Evolutionary conservation across 768 basidiomycete genomes (phyloP), one percentile per base, ranked within the genome.

Genomic region (Russula foetens): DNA sequence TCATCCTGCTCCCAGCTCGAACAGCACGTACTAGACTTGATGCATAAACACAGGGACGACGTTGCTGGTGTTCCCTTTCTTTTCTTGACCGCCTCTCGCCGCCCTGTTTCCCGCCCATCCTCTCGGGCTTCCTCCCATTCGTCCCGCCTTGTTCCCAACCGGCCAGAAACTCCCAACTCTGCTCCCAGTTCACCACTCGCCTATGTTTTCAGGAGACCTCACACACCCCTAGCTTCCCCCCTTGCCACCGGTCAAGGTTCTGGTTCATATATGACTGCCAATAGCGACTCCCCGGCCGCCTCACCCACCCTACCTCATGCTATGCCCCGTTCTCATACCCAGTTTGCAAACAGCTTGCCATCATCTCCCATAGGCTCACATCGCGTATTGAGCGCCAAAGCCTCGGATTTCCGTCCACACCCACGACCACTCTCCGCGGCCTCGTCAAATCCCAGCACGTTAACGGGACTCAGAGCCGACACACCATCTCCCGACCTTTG

Each of bases 21-120:
- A 69, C 89, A 94, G 67, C 83, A 86, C 70, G 90, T 94, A 60
- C 77, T 98, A 21, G 92, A 96, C 69, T 81, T 97, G 63, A 97
- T 98, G 95, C 95, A 98, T 75, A 88, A 90, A 74, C 90, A 94
- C 72, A 80, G 84, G 63, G 93, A 96, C 79, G 86, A 91, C 75
- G 75, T 87, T 43, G 84, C 86, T 14, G 87, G 88, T 21, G 86
- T 90, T 7, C 89, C 90, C 0, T 92, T 92, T 70, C 75, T 91
- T 58, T 90, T 87, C 74, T 76, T 92, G 51, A 92, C 88, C 5
- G 87, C 88, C 23, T 88, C 85, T 33, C 80, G 86, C 62, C 83
- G 89, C 21, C 90, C 89, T 31, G 80, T 86, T 53, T 90, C 89
- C 12, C 83, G 89, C 11, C 88, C 89, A 17, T 90, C 88, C 39